Base-by-base conservation (phyloP, 148 eudicot genomes). In the Hydrangea macrophylla region DNA sequence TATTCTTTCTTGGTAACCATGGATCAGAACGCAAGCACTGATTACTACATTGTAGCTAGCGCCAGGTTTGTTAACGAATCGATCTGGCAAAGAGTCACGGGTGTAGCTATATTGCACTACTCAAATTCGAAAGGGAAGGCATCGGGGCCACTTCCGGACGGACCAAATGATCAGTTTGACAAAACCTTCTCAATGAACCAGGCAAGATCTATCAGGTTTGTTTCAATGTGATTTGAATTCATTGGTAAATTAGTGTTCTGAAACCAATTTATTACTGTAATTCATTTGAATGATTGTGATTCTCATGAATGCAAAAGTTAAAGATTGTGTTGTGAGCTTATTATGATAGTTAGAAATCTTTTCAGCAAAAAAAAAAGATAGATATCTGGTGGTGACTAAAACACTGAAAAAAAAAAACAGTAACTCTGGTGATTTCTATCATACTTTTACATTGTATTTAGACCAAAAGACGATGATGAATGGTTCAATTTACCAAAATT, bases 131-230 rank as follows among this genome's bases (percentile, higher is more conserved):
- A 87, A 82, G 99, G 99, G 22, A 84, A 85, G 76, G 99, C 99
- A 64, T 78, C 81, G 1, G 99, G 99, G 8, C 97, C 93, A 36
- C 99, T 95, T 68, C 99, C 99, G 2, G 91, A 85, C 18, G 84
- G 93, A 13, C 99, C 99, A 33, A 89, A 89, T 64, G 99, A 95
- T 75, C 77, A 85, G 50, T 89, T 40, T 60, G 99, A 95, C 81
- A 91, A 89, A 80, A 89, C 99, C 25, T 94, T 75, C 75, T 88
- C 96, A 37, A 88, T 94, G 97, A 94, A 94, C 83, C 99, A 94
- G 79, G 99, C 99, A 13, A 81, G 99, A 79, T 88, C 99, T 48
- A 94, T 94, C 83, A 93, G 98, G 98, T 90, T 58, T 65, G 86
- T 82, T 30, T 10, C 22, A 20, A 45, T 35, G 32, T 63, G 39